These are phyloP conservation scores for Coelastrella sp. DNA, from an alignment of 139 green algal species.

Conservation along the genomic window DNA sequence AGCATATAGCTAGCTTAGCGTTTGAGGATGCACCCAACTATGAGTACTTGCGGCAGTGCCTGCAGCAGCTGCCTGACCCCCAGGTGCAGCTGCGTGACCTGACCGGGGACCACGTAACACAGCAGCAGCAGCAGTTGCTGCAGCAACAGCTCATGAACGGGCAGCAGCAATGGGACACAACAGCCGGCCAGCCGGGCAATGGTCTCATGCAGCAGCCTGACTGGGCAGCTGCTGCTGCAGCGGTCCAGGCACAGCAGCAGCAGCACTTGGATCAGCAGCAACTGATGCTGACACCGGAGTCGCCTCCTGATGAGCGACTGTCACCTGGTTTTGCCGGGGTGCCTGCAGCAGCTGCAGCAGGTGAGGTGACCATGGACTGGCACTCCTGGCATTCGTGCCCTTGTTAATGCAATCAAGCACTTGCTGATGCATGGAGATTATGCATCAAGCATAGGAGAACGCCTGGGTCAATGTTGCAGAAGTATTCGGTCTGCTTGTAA, in stretches of 20 bases:
- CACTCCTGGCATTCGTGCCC: too few species aligned
- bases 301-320: neutral
- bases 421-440: too few species aligned
- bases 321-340: neutral
- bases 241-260: neutral
- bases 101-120: neutral
- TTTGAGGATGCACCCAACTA: slow-evolving; percentile 50
- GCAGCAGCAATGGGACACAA: neutral
- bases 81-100: slow-evolving; percentile 22
- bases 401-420: too few species aligned
- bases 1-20: slow-evolving; percentile 30
- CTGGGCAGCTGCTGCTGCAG: neutral
- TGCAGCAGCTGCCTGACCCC: slow-evolving; percentile 50
- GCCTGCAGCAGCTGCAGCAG: neutral
- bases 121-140: slow-evolving; percentile 29
- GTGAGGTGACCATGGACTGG: neutral
- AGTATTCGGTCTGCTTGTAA: too few species aligned
- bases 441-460: too few species aligned
- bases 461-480: too few species aligned
- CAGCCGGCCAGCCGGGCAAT: neutral
- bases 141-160: neutral
- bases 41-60: neutral
- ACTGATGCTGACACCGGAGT: neutral
- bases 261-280: neutral
- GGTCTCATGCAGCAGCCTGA: neutral